phyloP scores from a whole-genome alignment of 371 early-diverging fungal species.

The Rhizopus stolonifer region DNA sequence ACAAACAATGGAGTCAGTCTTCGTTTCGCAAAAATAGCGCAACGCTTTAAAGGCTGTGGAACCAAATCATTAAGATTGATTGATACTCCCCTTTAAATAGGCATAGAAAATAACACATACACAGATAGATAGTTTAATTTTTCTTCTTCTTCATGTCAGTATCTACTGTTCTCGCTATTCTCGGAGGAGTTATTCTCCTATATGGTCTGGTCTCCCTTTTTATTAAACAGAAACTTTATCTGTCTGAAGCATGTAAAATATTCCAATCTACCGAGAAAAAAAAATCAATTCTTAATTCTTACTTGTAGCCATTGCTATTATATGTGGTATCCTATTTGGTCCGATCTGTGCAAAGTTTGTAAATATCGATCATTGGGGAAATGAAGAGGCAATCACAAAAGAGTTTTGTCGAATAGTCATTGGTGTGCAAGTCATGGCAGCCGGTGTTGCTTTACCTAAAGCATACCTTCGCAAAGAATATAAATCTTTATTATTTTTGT shows the following conservation, averaged over 20 bases:
- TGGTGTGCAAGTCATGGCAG: constrained; percentile 82
- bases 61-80: too few species aligned
- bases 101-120: background rate
- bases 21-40: constrained; percentile 20
- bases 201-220: constrained; percentile 85
- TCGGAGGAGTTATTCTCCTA: constrained; percentile 83
- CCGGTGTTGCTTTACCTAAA: constrained; percentile 62
- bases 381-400: constrained; percentile 47
- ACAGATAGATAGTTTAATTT: constrained; percentile 1
- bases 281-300: too few species aligned
- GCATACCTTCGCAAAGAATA: constrained; percentile 62
- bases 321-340: constrained; percentile 86
- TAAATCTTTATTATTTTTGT: constrained; percentile 62
- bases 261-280: too few species aligned
- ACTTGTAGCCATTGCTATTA: constrained; percentile 74
- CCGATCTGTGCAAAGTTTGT: constrained; percentile 56
- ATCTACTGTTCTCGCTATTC: constrained; percentile 36
- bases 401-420: constrained; percentile 77
- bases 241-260: constrained; percentile 89
- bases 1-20: background rate
- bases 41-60: background rate
- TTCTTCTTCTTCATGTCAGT: constrained; percentile 4
- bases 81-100: too few species aligned
- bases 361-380: constrained; percentile 38
- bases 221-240: constrained; percentile 85